Evolutionary conservation across 306 rosid genomes (phyloP), one percentile per base, ranked within the genome.

Genomic region (Castanospermum australe): DNA sequence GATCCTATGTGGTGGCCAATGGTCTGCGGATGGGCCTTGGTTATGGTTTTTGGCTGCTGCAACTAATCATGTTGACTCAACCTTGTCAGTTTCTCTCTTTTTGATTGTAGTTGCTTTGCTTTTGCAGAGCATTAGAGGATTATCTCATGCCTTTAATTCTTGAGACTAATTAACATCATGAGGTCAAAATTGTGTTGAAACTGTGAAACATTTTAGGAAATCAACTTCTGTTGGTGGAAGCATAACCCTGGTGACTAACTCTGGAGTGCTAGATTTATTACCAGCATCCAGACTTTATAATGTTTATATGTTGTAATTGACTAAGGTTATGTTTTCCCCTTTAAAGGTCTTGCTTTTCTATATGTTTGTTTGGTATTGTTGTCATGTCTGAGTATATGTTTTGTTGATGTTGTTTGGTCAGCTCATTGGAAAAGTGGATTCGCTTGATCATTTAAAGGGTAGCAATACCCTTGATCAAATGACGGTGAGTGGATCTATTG

Each of bases 401-500:
- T 22, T 81, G 67, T 81, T 54, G 54, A 42, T 75, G 41, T n/a
- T 17, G n/a, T 79, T 57, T 67, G 48, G 15, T 52, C 33, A 24
- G 70, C 35, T 68, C 8, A 54, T 42, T 61, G 45, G 35, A 79
- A 74, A 79, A 70, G 13, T 75, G 79, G 81, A 74, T 62, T 38
- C 79, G 5, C 45, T 61, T 68, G 80, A 80, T 48, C 81, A 48
- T 50, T 21, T 33, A 24, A 48, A 67, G 78, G 82, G 79, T 50
- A 18, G 77, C 81, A 22, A 73, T 45, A 24, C 83, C 8, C 17
- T 81, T 76, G 86, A 87, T 45, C 62, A 62, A 57, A 78, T 42
- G 24, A 88, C 86, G 92, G 91, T 87, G 42, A 75, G 38, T 32
- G 83, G 28, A 68, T 71, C 70, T 75, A 67, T 79, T 44, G 41